Evolutionary conservation across 2,329 filamentous ascomycete species (phyloP), one percentile per base, ranked within the genome.

Genomic region (Hypoxylon sp.): DNA sequence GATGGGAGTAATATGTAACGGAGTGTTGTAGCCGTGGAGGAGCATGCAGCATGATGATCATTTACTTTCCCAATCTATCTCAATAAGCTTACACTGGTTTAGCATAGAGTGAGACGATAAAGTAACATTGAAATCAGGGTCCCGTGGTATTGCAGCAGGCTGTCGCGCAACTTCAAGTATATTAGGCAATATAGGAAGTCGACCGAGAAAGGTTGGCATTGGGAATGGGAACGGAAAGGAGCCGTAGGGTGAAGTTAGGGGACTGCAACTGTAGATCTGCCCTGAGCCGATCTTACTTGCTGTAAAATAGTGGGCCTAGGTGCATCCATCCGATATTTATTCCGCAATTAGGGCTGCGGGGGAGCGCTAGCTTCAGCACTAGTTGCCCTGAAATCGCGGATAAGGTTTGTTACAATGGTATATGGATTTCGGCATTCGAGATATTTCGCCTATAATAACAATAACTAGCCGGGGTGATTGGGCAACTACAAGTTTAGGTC

Each of bases 331-430:
- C n/a, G n/a, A n/a, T n/a, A 33, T 39, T 44, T 64, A 68, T 57
- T 52, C 39, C 72, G 48, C 61, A 55, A 72, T 65, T 65, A 69
- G 65, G 65, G 61, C 54, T 72, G 70, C 63, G 64, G 73, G 39
- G 66, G 68, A 63, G 24, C 17, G 48, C 39, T 31, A 60, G 13
- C 39, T 60, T 24, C 10, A 35, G 42, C 26, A 17, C 24, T n/a
- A 31, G 29, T 3, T 47, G 47, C 54, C 39, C 39, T 22, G 9
- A 44, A 22, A 44, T 10, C 39, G 37, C 19, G 10, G 24, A 10
- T 37, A 26, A 19, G 19, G 39, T 11, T 26, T 26, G 39, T 26
- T 13, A 35, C 35, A 3, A 24, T 10, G 6, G n/a, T 2, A 2
- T 24, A 19, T 39, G n/a, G 55, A 8, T 31, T 44, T 55, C 51